Base-by-base conservation (phyloP, 306 rosid genomes). In the Quercus bicolor region DNA sequence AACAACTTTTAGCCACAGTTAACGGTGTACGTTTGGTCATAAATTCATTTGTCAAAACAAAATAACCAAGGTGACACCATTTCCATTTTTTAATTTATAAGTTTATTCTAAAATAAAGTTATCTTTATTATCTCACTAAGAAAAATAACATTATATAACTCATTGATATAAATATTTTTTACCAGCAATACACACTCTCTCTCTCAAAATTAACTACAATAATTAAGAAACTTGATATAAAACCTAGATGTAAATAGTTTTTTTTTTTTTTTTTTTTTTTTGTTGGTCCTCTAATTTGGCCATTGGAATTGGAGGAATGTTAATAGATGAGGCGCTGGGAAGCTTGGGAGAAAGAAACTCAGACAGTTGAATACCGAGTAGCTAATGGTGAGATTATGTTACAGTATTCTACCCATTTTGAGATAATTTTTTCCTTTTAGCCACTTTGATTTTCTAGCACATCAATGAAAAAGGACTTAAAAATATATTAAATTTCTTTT, bases 341-440 rank as follows among this genome's bases (percentile, higher is more conserved):
- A 69, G 79, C 84, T 55, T 89, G 93, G 91, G 91, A 89, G 57
- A 80, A 80, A 55, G 93, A 89, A 80, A 87, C 90, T 55, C 83
- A 43, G 55, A 85, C 93, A 5, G 53, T 89, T 53, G 91, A 89
- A 26, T 87, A 89, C 75, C 91, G 84, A 82, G 86, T 83, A 10
- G 89, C 88, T 9, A 89, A 85, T 70, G 93, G 91, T 89, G 78
- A 40, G 52, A 15, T 16, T 21, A 5, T 53, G 8, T 26, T 45
- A 18, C 60, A 15, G n/a, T 1, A 5, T 65, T 20, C 6, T 37
- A 4, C 69, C 7, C 7, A 4, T 26, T 28, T 28, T 62, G 21
- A 28, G 9, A 15, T 3, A 28, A n/a, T 21, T 4, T 2, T 68
- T 24, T 18, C 15, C 21, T 28, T 66, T 21, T 7, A 37, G 11